These are phyloP conservation scores for Botrytis fabae DNA, from an alignment of 2,329 filamentous ascomycete species.

Conservation along the genomic window DNA sequence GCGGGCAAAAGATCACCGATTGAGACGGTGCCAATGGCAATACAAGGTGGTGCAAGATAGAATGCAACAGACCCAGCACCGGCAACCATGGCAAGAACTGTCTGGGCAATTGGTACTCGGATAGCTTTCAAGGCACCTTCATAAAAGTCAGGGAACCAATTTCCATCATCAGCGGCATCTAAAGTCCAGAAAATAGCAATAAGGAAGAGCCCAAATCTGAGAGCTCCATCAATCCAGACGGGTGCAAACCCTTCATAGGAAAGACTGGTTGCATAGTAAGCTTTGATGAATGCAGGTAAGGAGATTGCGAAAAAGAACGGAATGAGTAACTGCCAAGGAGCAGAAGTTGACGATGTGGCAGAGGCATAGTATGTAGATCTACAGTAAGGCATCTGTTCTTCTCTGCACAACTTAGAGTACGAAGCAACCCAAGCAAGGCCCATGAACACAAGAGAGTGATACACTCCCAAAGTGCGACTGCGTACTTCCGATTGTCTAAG, in stretches of 20 bases:
- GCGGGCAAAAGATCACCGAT: constrained; percentile 25
- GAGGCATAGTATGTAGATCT: constrained; percentile 95
- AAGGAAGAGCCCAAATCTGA: constrained; percentile 74
- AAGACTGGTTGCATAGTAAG: constrained; percentile 76
- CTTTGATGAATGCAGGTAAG: constrained; percentile 73
- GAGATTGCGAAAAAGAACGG: constrained; percentile 72
- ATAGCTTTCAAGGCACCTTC: constrained; percentile 67
- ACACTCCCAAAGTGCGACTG: constrained; percentile 74
- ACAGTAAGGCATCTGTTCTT: constrained; percentile 98
- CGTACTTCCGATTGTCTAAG: constrained; percentile 66
- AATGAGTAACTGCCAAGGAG: constrained; percentile 82
- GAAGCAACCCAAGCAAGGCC: constrained; percentile 77
- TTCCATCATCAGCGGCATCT: constrained; percentile 82
- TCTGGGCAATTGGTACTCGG: constrained; percentile 76
- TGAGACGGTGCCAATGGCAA: constrained; percentile 63
- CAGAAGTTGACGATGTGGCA: constrained; percentile 85
- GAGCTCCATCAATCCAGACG: constrained; percentile 77
- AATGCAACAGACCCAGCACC: constrained; percentile 84
- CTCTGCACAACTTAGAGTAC: constrained; percentile 87
- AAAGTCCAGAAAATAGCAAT: constrained; percentile 83
- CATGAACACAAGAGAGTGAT: constrained; percentile 83
- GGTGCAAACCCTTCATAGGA: constrained; percentile 87
- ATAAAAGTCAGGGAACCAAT: constrained; percentile 68
- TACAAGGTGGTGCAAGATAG: constrained; percentile 79
- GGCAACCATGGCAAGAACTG: constrained; percentile 75